Evolutionary conservation across 2,329 filamentous ascomycete species (phyloP), one percentile per base, ranked within the genome.

Genomic region (Aaosphaeria pasadenensis): DNA sequence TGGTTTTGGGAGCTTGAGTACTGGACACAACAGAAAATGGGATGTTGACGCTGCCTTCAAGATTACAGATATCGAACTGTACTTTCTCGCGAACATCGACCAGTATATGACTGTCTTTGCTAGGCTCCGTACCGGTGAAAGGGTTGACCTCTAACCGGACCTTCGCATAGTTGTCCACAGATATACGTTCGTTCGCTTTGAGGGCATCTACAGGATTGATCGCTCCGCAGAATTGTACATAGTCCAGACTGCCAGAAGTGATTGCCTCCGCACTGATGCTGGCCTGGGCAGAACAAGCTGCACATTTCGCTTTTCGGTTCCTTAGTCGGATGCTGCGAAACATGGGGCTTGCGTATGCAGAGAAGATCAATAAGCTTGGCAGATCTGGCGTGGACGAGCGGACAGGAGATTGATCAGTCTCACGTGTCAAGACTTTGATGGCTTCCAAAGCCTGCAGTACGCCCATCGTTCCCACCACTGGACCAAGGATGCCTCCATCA

Each of bases 391-490:
- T 39, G 9, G 32, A 11, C 7, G 5, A 24, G 7, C 24, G 11
- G 9, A 40, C 17, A 24, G 11, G 59, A 59, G 3, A 62, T 66
- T 30, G 43, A 17, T 48, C 45, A 5, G 48, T 17, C 11, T 56
- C 56, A 28, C 74, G 61, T 0, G 82, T 78, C 11, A 96, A 78
- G n/a, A 96, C 70, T 66, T 95, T 94, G 60, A 97, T 85, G 0
- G 89, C 85, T 71, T 97, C 91, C 1, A 95, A 75, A 0, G 94
- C 92, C 73, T 97, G 94, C 47, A 97, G 73, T 0, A 96, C 85
- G 6, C 94, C 94, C 89, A 99, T 96, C 0, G 85, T 80, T 0
- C 94, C 94, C 0, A 99, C 94, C 0, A 96, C 91, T 0, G 94
- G 91, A 0, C 94, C 94, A 1, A 99, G 63, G 6, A 99, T 91